Base-by-base conservation (phyloP, 768 basidiomycete species). In the Leucocoprinus leucothites region DNA sequence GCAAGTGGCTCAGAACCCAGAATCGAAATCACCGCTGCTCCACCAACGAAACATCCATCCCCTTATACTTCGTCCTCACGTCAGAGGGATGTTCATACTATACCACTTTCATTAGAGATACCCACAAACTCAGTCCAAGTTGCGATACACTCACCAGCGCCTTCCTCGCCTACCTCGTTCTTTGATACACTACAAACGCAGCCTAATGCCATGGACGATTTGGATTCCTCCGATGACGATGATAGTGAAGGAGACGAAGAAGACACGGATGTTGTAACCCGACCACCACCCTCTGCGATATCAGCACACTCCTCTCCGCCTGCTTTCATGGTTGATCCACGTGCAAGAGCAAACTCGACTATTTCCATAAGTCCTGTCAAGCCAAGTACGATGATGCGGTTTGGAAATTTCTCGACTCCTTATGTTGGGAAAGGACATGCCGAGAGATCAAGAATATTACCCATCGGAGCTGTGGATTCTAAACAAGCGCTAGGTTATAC, bases 131-230 rank as follows among this genome's bases (percentile, higher is more conserved):
- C 66, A 51, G 69, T 75, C 34, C 67, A 75, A 24, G 71, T 76
- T 31, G 70, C 74, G 11, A 72, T 43, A 41, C 56, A 73, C 86
- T 16, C 81, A 31, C 86, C 87, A 13, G 80, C 78, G 13, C 83
- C 85, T 1, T 75, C 82, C 5, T 84, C 87, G 13, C 82, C 86
- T 0, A 79, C 82, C 22, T 82, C 82, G 26, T 90, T 90, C 75
- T 90, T 91, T 66, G 87, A 91, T 69, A 80, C 71, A 57, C 84
- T 90, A 43, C 85, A 89, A 60, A 71, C 78, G 14, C 82, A 87
- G 42, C 81, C 81, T 5, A 86, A 86, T 66, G 86, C 81, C 22
- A 82, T 90, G 82, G 85, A 88, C 60, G 88, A 86, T 58, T 70
- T 87, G 51, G 87, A 86, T 57, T 80, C 83, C 25, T 82, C 84